Percentiles rank a stretch among this genome's conserved stretches.
These are phyloP conservation scores for Hydnomerulius pinastri DNA, from an alignment of 768 basidiomycete species.

Conservation along the genomic window DNA sequence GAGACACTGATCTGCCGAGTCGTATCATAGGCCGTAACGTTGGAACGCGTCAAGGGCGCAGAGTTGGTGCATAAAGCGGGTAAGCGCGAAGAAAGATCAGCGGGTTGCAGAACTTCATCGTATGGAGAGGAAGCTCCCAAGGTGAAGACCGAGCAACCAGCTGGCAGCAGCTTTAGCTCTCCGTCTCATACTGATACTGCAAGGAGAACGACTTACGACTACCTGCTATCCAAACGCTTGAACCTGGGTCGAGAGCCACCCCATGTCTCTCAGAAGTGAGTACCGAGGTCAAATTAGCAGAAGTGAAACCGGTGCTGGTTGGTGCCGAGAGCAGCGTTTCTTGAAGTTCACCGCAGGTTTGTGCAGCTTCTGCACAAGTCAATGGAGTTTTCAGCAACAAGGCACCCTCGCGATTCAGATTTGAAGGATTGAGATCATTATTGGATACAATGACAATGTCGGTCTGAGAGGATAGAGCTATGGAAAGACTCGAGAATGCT, in stretches of 20 bases:
- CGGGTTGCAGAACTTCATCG: too few relatives aligned
- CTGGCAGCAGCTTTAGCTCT: too few relatives aligned
- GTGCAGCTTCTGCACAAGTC: conserved; percentile 6
- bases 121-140: too few relatives aligned
- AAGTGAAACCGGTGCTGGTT: conserved; percentile 4
- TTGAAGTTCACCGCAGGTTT: conserved; percentile 3
- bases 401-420: conserved; percentile 11
- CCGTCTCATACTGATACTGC: too few relatives aligned
- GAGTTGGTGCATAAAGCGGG: conserved; percentile 22
- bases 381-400: conserved; percentile 7
- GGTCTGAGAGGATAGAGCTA: background rate
- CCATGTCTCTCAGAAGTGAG: conserved; percentile 9
- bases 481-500: too few relatives aligned
- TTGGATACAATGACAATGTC: conserved; percentile 14
- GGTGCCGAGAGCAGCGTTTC: conserved; percentile 7
- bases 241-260: background rate
- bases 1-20: conserved; percentile 13
- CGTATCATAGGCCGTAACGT: conserved; percentile 17
- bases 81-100: conserved; percentile 1
- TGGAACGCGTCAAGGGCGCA: conserved; percentile 20
- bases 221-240: conserved; percentile 7
- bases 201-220: conserved; percentile 1
- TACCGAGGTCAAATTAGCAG: too few relatives aligned
- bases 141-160: too few relatives aligned
- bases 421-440: conserved; percentile 14